Base-by-base conservation (phyloP, 768 basidiomycete genomes). In the Kwoniella mangroviensis region DNA sequence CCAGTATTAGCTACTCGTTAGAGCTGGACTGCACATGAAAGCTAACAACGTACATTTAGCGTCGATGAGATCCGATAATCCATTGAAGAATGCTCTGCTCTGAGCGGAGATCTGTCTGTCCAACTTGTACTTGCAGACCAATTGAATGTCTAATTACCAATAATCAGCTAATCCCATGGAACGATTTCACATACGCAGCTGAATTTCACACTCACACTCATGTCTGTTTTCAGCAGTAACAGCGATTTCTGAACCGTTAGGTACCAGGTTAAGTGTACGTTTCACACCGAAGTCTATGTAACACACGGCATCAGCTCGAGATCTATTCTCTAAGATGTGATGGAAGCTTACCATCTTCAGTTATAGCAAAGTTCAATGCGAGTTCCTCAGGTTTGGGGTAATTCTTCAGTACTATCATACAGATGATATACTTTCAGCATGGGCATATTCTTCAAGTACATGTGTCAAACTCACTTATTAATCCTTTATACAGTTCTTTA, bases 201-300 rank as follows among this genome's bases (percentile, higher is more conserved):
- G 9, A 26, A 22, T 34, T 21, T 40, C 19, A 12, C 7, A 76
- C 82, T 67, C 59, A 81, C 82, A 82, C 68, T 81, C 89, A 57
- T 96, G 86, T 62, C 93, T 84, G 78, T 98, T 99, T 76, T 95
- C 93, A 64, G 88, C 88, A 34, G 95, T 94, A 13, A 98, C 93
- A 0, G 92, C 85, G 21, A 92, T 86, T 75, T 93, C 90, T 78
- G 88, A 89, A 4, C 95, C 95, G 69, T 91, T 87, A 1, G 88
- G 90, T 17, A 95, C 87, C 17, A 98, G 88, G 74, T 97, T 91
- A 53, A 93, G 82, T 1, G 89, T 87, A 70, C 88, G 87, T 15
- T 91, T 88, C 2, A 90, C 86, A 3, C 94, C 95, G 68, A 97
- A 91, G 75, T 98, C 95, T 77, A 40, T 49, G 34, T 34, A 3